Base-by-base conservation (phyloP, 306 rosid species). In the Alnus rubra region DNA sequence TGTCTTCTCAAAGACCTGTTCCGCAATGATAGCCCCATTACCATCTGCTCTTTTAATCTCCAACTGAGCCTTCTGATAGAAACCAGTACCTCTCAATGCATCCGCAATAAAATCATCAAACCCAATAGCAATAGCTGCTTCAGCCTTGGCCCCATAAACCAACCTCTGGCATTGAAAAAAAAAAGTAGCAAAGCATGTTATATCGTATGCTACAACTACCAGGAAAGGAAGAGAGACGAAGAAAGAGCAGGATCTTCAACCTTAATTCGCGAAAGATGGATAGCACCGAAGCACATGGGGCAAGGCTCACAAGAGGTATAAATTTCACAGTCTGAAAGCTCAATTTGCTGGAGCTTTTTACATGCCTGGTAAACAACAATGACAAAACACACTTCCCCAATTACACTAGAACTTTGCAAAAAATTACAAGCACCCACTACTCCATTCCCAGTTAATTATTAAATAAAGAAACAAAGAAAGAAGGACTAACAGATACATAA, bases 221-320 rank as follows among this genome's bases (percentile, higher is more conserved):
- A 69, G 35, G 42, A 45, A 33, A 54, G 50, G 23, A 50, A 53
- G 13, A 55, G 30, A 64, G 74, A 75, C 62, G 55, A 42, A 30
- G 14, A 33, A 55, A 80, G 35, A 86, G 65, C 39, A 69, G 9
- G 71, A 4, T 7, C 23, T 67, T 83, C 23, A 70, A 94, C 97
- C 98, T 94, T 94, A 37, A 94, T 81, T 74, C 98, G 87, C 45
- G 98, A 92, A 68, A 94, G 98, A 85, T 94, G 98, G 81, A 94
- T 94, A 69, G 98, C 98, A 37, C 98, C 98, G 18, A 94, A 94
- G 92, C 98, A 94, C 98, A 90, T 94, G 49, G 98, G 98, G 82
- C 98, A 94, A 78, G 98, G 98, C 86, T 94, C 98, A 79, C 98
- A 94, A 47, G 98, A 94, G 33, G 98, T 88, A 79, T 92, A 94